These are phyloP conservation scores for Akanthomyces muscarius DNA, from an alignment of 2,329 filamentous ascomycete species.

Conservation along the genomic window DNA sequence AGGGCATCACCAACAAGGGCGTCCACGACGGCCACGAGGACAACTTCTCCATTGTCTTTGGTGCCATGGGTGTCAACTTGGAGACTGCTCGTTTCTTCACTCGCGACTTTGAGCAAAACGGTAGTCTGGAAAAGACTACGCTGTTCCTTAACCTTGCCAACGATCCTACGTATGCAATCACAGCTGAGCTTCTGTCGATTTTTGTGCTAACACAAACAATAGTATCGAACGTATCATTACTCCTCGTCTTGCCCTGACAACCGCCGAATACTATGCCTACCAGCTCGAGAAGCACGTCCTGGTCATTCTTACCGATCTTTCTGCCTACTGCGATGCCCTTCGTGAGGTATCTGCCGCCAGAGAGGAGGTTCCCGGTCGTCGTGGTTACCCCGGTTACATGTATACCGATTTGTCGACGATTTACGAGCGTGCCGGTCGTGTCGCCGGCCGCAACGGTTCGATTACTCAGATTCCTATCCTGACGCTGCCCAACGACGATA, in stretches of 20 bases:
- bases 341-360: constrained; percentile 97
- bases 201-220: constrained; percentile 21
- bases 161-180: constrained; percentile 80
- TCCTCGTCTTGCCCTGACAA: constrained; percentile 93
- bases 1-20: constrained; percentile 82
- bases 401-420: constrained; percentile 99
- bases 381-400: constrained; percentile 99
- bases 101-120: constrained; percentile 97
- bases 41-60: constrained; percentile 99
- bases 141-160: constrained; percentile 99
- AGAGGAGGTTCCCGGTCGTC: constrained; percentile 98
- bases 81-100: constrained; percentile 99
- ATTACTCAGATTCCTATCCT: constrained; percentile 99
- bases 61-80: constrained; percentile 99
- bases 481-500: constrained; percentile 99
- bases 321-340: constrained; percentile 96
- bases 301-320: constrained; percentile 96
- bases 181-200: not conserved
- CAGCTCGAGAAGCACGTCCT: constrained; percentile 99
- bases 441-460: constrained; percentile 92
- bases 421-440: constrained; percentile 98
- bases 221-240: constrained; percentile 99
- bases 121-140: constrained; percentile 93
- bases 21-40: constrained; percentile 96
- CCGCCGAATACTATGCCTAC: constrained; percentile 99